A percentile compares a stretch with the other conserved stretches of the same genome.
These are phyloP conservation scores for Ustilago sp. DNA, from an alignment of 1,284 basidiomycete genomes.

Conservation along the genomic window DNA sequence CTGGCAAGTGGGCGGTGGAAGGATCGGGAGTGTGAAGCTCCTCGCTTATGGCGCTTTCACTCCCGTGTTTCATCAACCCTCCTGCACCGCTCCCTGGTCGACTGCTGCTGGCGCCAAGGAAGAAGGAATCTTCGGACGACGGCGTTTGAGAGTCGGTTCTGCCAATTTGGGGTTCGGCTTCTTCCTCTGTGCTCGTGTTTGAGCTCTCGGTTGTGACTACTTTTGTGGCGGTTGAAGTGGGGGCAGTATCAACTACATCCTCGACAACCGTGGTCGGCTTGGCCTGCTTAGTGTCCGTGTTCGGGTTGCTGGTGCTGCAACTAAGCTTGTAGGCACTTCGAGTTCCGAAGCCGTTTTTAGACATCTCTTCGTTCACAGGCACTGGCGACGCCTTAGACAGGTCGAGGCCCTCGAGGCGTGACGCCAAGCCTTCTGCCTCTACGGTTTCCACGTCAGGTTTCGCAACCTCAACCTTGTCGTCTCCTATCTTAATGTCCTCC, in stretches of 20 bases:
- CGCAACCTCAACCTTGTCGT: not conserved
- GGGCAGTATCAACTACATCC: not conserved
- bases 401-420: conserved; percentile 15
- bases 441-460: not conserved
- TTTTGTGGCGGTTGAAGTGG: not conserved
- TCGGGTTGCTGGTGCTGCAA: not conserved
- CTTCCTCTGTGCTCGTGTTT: not conserved
- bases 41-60: conserved; percentile 50
- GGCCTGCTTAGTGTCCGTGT: not conserved
- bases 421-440: conserved; percentile 1
- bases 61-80: conserved; percentile 43
- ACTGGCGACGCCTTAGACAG: conserved; percentile 30
- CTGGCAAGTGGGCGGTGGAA: conserved; percentile 24
- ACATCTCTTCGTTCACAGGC: conserved; percentile 46
- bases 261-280: not conserved
- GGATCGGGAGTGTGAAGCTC: conserved; percentile 46
- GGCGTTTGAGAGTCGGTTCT: conserved; percentile 47
- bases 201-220: not conserved
- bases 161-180: conserved; percentile 14
- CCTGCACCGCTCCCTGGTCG: conserved; percentile 35
- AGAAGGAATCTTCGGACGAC: conserved; percentile 43
- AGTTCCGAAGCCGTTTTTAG: conserved; percentile 47
- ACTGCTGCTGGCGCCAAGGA: conserved; percentile 33
- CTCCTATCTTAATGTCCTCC: not conserved
- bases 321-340: conserved; percentile 37